Base-by-base conservation (phyloP, 768 basidiomycete genomes). In the Serpula lacrymans region DNA sequence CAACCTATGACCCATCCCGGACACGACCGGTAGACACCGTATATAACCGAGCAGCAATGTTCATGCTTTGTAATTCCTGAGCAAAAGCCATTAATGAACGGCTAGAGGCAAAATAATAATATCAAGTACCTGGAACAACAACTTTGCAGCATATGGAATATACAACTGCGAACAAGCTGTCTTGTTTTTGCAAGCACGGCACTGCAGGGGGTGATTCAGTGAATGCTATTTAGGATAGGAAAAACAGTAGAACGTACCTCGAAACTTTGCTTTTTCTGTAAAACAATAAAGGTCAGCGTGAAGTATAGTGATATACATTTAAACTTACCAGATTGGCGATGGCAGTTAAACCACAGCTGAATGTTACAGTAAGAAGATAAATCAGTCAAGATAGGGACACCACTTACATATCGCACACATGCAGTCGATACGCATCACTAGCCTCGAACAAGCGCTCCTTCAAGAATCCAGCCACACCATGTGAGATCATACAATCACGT, bases 401-500 rank as follows among this genome's bases (percentile, higher is more conserved):
- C 25, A 80, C 90, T 55, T 48, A 94, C 87, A 96, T 93, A 57
- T 96, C 94, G 60, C 94, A 97, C 46, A 96, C 91, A 58, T 97
- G 94, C 26, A 97, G 67, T 30, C 94, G 83, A 65, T 95, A 95
- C 8, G 89, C 90, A 60, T 93, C 85, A 58, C 87, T 89, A 22
- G 88, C 91, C 59, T 93, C 90, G 53, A 93, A 93, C 61, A 98
- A 71, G 43, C 96, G 85, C 69, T 98, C 96, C 68, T 97, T 97
- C 65, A 98, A 65, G 81, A 98, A 98, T 2, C 81, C 91, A 33
- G 96, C 95, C 49, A 98, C 93, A 60, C 96, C 96, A 70, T 99
- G 96, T 17, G 96, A 96, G 46, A 99, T 95, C 96, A 99, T 99
- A 63, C 96, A 98, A 78, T 97, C 95, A 62, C 92, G 89, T 60